phyloP scores from a whole-genome alignment of 306 rosid genomes.

The Rosa multiflora region DNA sequence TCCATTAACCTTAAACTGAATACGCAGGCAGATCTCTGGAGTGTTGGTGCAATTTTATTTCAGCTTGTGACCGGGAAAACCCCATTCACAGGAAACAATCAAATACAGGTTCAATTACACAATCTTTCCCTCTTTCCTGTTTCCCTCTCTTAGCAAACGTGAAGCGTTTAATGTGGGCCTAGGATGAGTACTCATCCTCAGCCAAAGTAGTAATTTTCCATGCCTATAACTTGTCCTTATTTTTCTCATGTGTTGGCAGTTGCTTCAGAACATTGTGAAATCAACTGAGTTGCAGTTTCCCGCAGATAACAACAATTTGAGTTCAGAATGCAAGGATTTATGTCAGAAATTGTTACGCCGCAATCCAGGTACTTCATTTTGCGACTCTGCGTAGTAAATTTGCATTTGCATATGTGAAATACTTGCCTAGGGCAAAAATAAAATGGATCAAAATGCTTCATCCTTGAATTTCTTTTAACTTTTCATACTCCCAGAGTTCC shows the following conservation, averaged over 20 bases:
- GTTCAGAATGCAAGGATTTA: constrained; percentile 85
- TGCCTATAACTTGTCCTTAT: constrained; percentile 18
- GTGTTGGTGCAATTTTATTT: constrained; percentile 92
- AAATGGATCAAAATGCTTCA: not conserved
- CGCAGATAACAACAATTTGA: constrained; percentile 53
- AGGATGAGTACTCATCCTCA: constrained; percentile 15
- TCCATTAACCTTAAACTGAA: constrained; percentile 47
- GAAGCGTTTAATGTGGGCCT: constrained; percentile 5
- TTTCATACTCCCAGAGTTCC: not conserved
- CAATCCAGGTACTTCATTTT: constrained; percentile 68
- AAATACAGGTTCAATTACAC: constrained; percentile 64
- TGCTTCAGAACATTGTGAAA: constrained; percentile 91
- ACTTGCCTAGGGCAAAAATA: not conserved
- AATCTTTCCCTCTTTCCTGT: not conserved
- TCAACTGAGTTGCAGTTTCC: constrained; percentile 83
- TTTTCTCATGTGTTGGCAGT: constrained; percentile 52
- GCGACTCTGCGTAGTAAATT: not conserved
- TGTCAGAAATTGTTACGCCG: constrained; percentile 91
- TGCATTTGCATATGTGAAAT: not conserved
- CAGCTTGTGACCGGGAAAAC: constrained; percentile 94
- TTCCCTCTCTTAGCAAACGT: constrained; percentile 16
- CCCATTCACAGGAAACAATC: constrained; percentile 92
- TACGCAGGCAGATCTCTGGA: constrained; percentile 99
- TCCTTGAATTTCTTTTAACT: not conserved
- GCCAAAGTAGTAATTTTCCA: constrained; percentile 17